phyloP scores from a whole-genome alignment of 306 rosid species.

The Cucurbita maxima region DNA sequence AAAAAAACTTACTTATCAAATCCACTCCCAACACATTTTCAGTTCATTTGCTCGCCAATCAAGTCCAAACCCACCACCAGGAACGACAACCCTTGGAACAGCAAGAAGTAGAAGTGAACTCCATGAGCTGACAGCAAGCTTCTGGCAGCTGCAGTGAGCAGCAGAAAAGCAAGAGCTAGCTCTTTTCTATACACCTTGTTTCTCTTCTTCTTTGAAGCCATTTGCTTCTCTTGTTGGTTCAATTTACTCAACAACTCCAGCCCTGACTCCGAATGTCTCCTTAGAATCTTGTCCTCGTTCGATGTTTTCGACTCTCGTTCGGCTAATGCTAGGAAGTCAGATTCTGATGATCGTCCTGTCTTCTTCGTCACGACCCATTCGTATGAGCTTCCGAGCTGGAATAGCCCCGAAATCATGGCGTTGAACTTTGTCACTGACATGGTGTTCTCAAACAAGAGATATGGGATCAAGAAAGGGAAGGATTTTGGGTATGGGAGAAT shows the following conservation, averaged over 20 bases:
- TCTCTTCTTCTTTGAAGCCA: slow-evolving; percentile 41
- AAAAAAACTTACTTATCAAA: neutral
- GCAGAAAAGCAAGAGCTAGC: slow-evolving; percentile 78
- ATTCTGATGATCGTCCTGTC: slow-evolving; percentile 87
- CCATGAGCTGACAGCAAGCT: slow-evolving; percentile 88
- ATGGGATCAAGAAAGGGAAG: slow-evolving; percentile 84
- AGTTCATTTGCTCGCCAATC: slow-evolving; percentile 85
- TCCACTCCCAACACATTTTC: slow-evolving; percentile 14
- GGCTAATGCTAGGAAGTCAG: slow-evolving; percentile 64
- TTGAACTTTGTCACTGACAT: slow-evolving; percentile 99
- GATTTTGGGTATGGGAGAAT: slow-evolving; percentile 95
- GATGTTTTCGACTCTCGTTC: slow-evolving; percentile 66
- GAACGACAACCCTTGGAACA: slow-evolving; percentile 89
- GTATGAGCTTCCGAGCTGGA: slow-evolving; percentile 90
- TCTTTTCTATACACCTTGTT: slow-evolving; percentile 78
- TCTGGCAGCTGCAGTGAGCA: slow-evolving; percentile 87
- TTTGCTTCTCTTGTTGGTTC: slow-evolving; percentile 22
- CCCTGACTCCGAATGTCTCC: slow-evolving; percentile 81
- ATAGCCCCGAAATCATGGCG: slow-evolving; percentile 91
- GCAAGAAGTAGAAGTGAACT: slow-evolving; percentile 88
- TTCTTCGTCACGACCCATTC: slow-evolving; percentile 99
- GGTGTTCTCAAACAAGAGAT: slow-evolving; percentile 92
- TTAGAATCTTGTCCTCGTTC: slow-evolving; percentile 53
- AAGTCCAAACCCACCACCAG: slow-evolving; percentile 83
- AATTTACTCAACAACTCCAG: slow-evolving; percentile 55